Base-by-base conservation (phyloP, 495 filamentous ascomycete genomes). In the Penicillium maclennaniae region DNA sequence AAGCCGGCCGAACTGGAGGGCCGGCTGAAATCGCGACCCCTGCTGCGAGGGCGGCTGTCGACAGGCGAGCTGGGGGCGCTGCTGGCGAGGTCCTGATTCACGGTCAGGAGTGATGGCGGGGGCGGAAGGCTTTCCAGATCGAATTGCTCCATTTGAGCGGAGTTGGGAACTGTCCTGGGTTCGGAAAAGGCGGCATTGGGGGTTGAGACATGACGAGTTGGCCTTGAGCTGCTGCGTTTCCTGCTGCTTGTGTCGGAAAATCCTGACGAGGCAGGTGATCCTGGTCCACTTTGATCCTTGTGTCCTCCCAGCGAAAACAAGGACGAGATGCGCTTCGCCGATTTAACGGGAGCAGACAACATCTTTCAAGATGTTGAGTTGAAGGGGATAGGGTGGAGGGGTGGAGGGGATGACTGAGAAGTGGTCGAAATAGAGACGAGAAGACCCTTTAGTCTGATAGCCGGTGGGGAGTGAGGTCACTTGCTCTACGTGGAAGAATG, bases 241-340 rank as follows among this genome's bases (percentile, higher is more conserved):
- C 61, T 23, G 61, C 45, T 52, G 51, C 44, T 67, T 61, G 19
- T 64, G 47, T 4, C 9, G 39, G 59, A 58, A 44, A 55, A 53
- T 2, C 43, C 52, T 15, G 61, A 45, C 2, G 61, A 56, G 6
- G 23, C 36, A 9, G 56, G 42, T 1, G 61, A 61, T 2, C 39
- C 28, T 20, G 40, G 61, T 5, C 70, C 60, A 43, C 53, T 61
- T 4, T 68, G 61, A 41, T 78, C 71, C 54, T 69, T 70, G 41
- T 70, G 63, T 7, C 68, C 68, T 8, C 72, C 64, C 58, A 76
- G 46, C 26, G 73, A 74, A 49, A 78, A 75, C 27, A 78, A 69
- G 37, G 74, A 78, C 10, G 73, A 76, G 46, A 78, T 76, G 55
- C 74, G 74, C 68, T 75, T 74, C 53, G 74, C 73, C 56, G 73